Percentiles rank a stretch among this genome's conserved stretches.
Evolutionary conservation across 169 alveolate species (phyloP).

Genomic region (Plasmodium vinckei): DNA sequence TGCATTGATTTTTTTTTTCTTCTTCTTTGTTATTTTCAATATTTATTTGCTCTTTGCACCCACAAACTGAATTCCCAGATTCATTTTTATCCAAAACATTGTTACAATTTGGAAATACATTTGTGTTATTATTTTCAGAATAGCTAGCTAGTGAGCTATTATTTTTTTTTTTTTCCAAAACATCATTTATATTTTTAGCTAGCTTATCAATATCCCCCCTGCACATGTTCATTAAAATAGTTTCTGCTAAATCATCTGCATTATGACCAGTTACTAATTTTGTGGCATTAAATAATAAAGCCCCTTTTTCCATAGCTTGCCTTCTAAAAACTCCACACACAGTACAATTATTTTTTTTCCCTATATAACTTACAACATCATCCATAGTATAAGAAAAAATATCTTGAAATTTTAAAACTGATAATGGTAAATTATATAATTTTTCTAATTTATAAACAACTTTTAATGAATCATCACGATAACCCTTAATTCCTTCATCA

Average conservation of each 20-base stretch:
- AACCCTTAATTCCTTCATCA: slow-evolving; percentile 99
- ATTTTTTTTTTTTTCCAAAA: slow-evolving; percentile 49
- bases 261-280: slow-evolving; percentile 98
- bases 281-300: slow-evolving; percentile 92
- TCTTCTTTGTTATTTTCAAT: slow-evolving; percentile 35
- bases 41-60: neutral
- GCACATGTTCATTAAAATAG: slow-evolving; percentile 95
- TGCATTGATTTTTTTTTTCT: neutral
- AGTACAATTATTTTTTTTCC: slow-evolving; percentile 95
- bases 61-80: neutral
- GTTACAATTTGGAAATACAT: neutral
- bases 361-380: slow-evolving; percentile 94
- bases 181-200: slow-evolving; percentile 87
- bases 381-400: slow-evolving; percentile 97
- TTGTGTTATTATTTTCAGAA: neutral
- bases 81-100: neutral
- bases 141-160: neutral
- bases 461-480: slow-evolving; percentile 96
- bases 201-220: slow-evolving; percentile 97
- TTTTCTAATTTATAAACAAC: slow-evolving; percentile 91
- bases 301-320: slow-evolving; percentile 97
- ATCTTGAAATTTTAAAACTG: slow-evolving; percentile 93
- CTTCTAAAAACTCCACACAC: slow-evolving; percentile 98
- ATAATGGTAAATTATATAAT: slow-evolving; percentile 91
- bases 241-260: slow-evolving; percentile 99